A percentile compares a stretch with the other conserved stretches of the same genome.
These are phyloP conservation scores for Pseudocercospora crystallina DNA, from an alignment of 2,329 filamentous ascomycete species.

Conservation along the genomic window DNA sequence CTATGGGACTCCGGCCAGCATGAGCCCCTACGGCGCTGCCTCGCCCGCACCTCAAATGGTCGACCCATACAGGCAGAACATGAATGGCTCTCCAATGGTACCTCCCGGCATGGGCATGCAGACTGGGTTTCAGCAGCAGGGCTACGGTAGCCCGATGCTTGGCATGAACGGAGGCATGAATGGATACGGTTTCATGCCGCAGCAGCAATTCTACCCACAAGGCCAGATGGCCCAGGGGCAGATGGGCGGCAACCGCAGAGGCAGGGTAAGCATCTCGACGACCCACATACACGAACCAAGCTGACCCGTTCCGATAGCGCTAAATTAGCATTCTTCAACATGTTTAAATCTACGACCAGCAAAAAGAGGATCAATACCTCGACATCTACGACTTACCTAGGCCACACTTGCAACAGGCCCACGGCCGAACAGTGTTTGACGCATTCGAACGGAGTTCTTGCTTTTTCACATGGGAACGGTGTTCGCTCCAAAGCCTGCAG, in stretches of 20 bases:
- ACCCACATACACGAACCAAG: not conserved
- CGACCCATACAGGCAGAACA: conserved; percentile 44
- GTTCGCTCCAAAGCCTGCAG: too few relatives aligned
- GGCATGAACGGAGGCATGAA: conserved; percentile 29
- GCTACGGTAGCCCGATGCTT: conserved; percentile 28
- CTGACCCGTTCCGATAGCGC: not conserved
- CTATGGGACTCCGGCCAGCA: conserved; percentile 27
- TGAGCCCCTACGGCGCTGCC: conserved; percentile 27
- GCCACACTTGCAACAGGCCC: not conserved
- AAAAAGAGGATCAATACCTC: too few relatives aligned
- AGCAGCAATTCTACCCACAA: conserved; percentile 25
- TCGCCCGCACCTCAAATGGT: conserved; percentile 34
- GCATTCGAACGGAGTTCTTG: conserved; percentile 4
- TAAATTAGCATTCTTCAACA: not conserved
- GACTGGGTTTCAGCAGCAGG: conserved; percentile 29
- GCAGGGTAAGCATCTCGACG: conserved; percentile 16
- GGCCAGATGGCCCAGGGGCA: conserved; percentile 24
- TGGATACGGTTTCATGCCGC: conserved; percentile 30
- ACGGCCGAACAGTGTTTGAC: conserved; percentile 1
- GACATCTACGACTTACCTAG: not conserved
- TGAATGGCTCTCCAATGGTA: conserved; percentile 40
- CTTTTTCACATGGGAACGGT: not conserved
- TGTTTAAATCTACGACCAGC: not conserved
- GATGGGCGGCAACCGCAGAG: conserved; percentile 22
- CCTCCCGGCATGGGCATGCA: conserved; percentile 38